Percentiles rank a stretch among this genome's conserved stretches.
These are phyloP conservation scores for Ceratocystis colombiana DNA, from an alignment of 2,329 filamentous ascomycete genomes.

Conservation along the genomic window DNA sequence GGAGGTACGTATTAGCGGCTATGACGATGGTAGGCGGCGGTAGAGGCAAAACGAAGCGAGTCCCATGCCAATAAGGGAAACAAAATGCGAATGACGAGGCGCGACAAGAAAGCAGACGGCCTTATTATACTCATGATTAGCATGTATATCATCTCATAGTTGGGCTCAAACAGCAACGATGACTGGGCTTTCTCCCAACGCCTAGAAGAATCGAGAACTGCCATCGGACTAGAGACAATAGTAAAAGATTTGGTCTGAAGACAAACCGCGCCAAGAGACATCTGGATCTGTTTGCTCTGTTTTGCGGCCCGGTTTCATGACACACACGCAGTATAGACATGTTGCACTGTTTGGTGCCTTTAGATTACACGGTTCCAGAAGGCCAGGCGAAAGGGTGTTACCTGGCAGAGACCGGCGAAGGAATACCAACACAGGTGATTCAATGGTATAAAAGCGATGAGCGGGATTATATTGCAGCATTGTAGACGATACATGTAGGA, in stretches of 20 bases:
- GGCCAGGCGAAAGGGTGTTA: constrained; percentile 12
- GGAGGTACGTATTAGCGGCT: not conserved
- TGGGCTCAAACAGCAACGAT: not conserved
- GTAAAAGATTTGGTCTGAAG: not conserved
- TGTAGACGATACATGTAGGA: not conserved
- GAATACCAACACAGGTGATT: not conserved
- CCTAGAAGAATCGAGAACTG: not conserved
- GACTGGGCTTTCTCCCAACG: not conserved
- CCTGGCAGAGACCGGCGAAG: not conserved
- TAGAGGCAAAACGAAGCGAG: not conserved
- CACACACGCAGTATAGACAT: not conserved
- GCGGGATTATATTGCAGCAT: too few relatives aligned
- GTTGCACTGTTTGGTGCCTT: not conserved
- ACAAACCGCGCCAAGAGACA: not conserved
- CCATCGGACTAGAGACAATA: not conserved
- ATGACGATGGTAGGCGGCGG: not conserved
- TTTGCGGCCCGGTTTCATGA: constrained; percentile 1
- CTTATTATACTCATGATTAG: not conserved
- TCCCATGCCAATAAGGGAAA: not conserved
- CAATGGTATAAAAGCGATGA: not conserved
- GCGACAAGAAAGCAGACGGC: not conserved
- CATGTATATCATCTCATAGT: constrained; percentile 6
- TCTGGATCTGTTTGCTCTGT: not conserved
- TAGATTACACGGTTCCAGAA: not conserved
- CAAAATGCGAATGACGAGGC: not conserved